A percentile compares a stretch with the other conserved stretches of the same genome.
These are phyloP conservation scores for Eutrema salsugineum DNA, from an alignment of 441 rosid species.

Conservation along the genomic window DNA sequence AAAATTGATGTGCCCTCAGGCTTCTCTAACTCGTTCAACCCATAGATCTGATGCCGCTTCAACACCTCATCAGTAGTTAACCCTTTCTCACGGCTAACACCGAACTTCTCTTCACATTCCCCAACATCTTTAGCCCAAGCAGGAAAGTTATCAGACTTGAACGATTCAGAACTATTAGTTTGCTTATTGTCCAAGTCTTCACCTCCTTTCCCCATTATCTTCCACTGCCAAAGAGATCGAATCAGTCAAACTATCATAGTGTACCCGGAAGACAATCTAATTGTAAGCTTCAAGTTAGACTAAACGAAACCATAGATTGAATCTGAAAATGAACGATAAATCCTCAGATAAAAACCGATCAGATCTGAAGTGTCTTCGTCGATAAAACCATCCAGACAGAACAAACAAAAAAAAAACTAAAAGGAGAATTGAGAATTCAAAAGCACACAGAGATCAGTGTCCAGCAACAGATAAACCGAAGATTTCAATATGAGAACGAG, in stretches of 20 bases:
- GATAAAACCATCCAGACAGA: background rate
- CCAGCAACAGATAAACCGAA: background rate
- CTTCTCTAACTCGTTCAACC: slow-evolving; percentile 80
- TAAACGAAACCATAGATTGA: background rate
- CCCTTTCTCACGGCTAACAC: slow-evolving; percentile 44
- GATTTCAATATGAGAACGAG: background rate
- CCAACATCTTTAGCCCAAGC: slow-evolving; percentile 60
- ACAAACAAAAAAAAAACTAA: background rate
- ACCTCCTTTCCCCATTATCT: slow-evolving; percentile 75
- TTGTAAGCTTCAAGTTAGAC: background rate
- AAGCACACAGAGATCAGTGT: background rate
- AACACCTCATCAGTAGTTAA: slow-evolving; percentile 49
- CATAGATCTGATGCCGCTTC: slow-evolving; percentile 49
- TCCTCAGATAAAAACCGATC: background rate
- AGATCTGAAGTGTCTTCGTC: background rate
- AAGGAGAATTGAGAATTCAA: background rate
- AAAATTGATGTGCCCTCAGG: slow-evolving; percentile 63
- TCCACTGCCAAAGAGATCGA: slow-evolving; percentile 6
- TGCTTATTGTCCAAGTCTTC: slow-evolving; percentile 43
- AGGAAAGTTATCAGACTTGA: slow-evolving; percentile 38
- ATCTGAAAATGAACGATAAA: background rate
- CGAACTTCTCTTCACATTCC: slow-evolving; percentile 58
- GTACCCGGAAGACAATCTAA: background rate
- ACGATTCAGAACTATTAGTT: slow-evolving; percentile 13
- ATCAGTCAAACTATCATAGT: background rate